Evolutionary conservation across 73 alveolate species (phyloP).

Genomic region (Urostyla sp.): DNA sequence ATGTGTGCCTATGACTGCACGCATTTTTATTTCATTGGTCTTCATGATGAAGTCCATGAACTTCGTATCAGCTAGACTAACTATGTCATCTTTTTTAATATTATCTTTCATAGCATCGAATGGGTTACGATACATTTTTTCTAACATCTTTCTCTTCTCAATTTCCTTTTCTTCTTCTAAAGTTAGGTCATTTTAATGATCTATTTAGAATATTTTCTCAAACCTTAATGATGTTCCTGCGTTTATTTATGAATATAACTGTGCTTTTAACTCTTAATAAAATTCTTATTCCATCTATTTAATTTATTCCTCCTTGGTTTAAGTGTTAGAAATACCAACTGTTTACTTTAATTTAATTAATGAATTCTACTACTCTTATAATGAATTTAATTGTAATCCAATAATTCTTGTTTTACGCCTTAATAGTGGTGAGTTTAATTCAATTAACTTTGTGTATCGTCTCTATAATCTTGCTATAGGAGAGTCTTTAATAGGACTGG

Average conservation of each 20-base stretch:
- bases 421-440: too few species aligned
- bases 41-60: constrained; percentile 14
- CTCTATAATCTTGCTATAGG: too few species aligned
- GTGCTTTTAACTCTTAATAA: constrained; percentile 10
- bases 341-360: too few species aligned
- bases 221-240: constrained; percentile 23
- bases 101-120: background rate
- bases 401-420: too few species aligned
- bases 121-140: background rate
- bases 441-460: too few species aligned
- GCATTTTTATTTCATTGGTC: constrained; percentile 18
- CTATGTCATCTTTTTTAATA: constrained; percentile 4
- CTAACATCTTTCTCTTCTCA: constrained; percentile 8
- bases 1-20: background rate
- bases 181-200: background rate
- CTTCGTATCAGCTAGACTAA: constrained; percentile 6
- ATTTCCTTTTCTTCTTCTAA: constrained; percentile 19
- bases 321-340: too few species aligned
- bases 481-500: too few species aligned
- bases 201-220: constrained; percentile 4
- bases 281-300: background rate
- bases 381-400: too few species aligned
- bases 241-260: background rate
- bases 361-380: too few species aligned
- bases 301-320: background rate